These are phyloP conservation scores for Pseudogymnoascus verrucosus DNA, from an alignment of 2,329 filamentous ascomycete genomes.

Conservation along the genomic window DNA sequence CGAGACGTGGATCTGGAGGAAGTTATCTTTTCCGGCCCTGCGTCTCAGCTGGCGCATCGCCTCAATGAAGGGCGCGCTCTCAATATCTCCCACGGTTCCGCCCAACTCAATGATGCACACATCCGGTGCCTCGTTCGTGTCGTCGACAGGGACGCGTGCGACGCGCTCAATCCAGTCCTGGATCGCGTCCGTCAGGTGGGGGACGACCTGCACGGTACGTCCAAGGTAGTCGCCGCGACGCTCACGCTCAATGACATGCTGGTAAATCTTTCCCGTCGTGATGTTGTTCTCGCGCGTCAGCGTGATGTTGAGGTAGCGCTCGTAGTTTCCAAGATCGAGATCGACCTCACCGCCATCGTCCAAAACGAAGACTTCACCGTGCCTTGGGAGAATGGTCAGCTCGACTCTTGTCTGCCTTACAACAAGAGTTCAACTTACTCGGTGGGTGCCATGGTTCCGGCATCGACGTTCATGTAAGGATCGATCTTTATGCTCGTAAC, in stretches of 20 bases:
- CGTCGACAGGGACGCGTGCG: constrained; percentile 76
- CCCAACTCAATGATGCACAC: constrained; percentile 75
- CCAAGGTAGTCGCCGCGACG: constrained; percentile 71
- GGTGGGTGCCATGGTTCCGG: constrained; percentile 62
- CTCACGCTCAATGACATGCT: constrained; percentile 72
- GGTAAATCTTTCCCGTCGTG: constrained; percentile 94
- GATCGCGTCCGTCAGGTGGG: constrained; percentile 85
- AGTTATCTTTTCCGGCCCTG: constrained; percentile 67
- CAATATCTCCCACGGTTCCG: constrained; percentile 67
- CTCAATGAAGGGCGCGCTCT: constrained; percentile 81
- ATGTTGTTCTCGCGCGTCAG: constrained; percentile 88
- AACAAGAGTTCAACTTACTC: constrained; percentile 39
- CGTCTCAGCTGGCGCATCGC: constrained; percentile 72
- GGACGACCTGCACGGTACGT: constrained; percentile 82
- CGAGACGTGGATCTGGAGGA: constrained; percentile 81
- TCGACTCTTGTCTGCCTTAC: constrained; percentile 17
- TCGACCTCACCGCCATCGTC: constrained; percentile 74
- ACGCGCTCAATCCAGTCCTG: constrained; percentile 90
- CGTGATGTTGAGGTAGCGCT: constrained; percentile 73
- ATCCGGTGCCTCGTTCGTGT: constrained; percentile 73
- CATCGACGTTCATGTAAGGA: constrained; percentile 69
- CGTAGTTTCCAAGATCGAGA: constrained; percentile 69
- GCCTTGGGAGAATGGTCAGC: constrained; percentile 37
- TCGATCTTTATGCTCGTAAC: constrained; percentile 64
- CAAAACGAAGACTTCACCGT: constrained; percentile 85